Evolutionary conservation across 306 rosid species (phyloP).

Genomic region (Lupinus albus): DNA sequence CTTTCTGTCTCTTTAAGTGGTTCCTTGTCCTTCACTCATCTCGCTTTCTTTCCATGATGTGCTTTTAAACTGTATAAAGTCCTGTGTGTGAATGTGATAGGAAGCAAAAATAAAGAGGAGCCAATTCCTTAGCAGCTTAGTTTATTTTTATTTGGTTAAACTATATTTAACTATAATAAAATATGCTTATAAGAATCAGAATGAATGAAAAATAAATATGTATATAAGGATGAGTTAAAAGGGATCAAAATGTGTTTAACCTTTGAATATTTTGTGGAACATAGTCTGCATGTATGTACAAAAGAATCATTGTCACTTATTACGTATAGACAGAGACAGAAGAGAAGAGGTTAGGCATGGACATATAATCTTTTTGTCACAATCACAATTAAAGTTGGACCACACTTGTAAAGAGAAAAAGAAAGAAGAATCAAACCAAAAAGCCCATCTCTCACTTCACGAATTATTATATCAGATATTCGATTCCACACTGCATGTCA

Average conservation of each 20-base stretch:
- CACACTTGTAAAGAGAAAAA: not conserved
- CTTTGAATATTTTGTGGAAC: not conserved
- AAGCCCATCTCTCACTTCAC: not conserved
- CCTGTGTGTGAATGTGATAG: not conserved
- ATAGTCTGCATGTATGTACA: not conserved
- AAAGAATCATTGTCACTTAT: not conserved
- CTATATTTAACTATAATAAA: too few relatives aligned
- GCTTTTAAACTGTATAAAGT: not conserved
- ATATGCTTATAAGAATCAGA: too few relatives aligned
- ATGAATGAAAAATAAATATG: too few relatives aligned
- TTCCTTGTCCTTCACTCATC: not conserved
- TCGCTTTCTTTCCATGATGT: not conserved
- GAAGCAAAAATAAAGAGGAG: not conserved
- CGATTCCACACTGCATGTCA: constrained; percentile 20
- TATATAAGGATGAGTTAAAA: too few relatives aligned
- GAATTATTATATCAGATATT: not conserved
- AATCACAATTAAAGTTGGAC: constrained; percentile 10
- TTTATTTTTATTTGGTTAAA: not conserved
- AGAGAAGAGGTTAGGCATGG: not conserved
- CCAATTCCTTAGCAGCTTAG: not conserved
- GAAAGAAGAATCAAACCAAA: not conserved
- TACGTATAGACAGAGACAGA: not conserved
- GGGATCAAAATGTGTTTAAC: too few relatives aligned
- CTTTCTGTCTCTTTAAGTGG: not conserved
- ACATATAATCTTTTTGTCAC: not conserved